Evolutionary conservation across 225 moss, liverwort and hornwort genomes (phyloP).

Genomic region (Bryum argenteum): DNA sequence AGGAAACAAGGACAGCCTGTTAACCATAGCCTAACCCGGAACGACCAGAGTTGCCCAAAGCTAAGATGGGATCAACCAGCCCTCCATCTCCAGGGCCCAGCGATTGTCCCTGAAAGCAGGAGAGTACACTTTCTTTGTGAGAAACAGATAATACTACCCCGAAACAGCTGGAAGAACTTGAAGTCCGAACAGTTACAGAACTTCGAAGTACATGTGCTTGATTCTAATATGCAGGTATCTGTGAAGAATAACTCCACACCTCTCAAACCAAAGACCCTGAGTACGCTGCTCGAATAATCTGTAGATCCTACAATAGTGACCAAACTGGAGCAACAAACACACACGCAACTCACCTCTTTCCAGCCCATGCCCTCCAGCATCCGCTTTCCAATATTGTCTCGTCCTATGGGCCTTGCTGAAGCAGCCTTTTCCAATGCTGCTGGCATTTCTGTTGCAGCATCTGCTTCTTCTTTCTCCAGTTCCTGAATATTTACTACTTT

Average conservation of each 20-base stretch:
- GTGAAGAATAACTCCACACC: neutral
- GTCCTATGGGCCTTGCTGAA: conserved; percentile 71
- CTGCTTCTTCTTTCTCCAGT: conserved; percentile 86
- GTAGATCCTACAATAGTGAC: neutral
- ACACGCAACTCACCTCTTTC: conserved; percentile 76
- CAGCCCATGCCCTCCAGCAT: conserved; percentile 99
- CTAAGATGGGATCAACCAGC: conserved; percentile 72
- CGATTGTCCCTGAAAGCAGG: conserved; percentile 71
- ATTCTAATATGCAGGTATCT: neutral
- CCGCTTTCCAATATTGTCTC: conserved; percentile 85
- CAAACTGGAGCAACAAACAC: neutral
- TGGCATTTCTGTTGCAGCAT: conserved; percentile 76
- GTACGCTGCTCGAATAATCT: conserved; percentile 17
- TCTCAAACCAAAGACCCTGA: neutral
- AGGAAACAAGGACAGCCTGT: conserved; percentile 22
- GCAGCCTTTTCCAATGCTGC: conserved; percentile 81
- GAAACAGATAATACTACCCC: neutral
- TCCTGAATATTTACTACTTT: conserved; percentile 71
- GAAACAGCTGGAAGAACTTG: neutral
- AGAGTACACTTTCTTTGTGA: conserved; percentile 13
- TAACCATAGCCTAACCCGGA: conserved; percentile 86
- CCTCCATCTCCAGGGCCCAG: conserved; percentile 84
- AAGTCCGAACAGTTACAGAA: neutral
- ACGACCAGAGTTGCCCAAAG: conserved; percentile 84
- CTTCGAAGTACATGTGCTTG: conserved; percentile 7